A percentile compares a stretch with the other conserved stretches of the same genome.
Conservation (phyloP, 2,329 filamentous ascomycete species). For the Trichoderma gracile region DNA sequence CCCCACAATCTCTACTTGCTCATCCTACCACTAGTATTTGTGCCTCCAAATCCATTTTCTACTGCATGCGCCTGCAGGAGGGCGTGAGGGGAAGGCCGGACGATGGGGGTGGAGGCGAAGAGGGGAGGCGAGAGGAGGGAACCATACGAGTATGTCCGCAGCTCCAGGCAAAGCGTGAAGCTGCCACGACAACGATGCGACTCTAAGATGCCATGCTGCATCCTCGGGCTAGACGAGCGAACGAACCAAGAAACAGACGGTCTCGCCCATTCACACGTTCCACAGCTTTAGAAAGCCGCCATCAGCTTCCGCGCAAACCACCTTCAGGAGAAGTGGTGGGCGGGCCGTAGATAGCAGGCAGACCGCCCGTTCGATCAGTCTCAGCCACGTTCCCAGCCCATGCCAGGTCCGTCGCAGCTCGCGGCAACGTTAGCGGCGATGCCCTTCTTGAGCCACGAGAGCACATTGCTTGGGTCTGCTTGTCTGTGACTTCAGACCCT, state of each 20-base stretch:
- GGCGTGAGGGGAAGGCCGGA: constrained; percentile 15
- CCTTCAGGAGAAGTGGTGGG: no score
- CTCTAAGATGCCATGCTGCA: neutral
- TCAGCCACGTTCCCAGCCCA: constrained; percentile 3
- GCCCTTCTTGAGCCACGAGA: constrained; percentile 3
- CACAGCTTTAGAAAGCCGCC: neutral
- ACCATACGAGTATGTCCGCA: neutral
- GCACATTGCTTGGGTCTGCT: neutral
- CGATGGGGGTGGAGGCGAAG: neutral
- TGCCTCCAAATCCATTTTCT: neutral
- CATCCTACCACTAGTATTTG: neutral
- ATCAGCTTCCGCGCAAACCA: neutral
- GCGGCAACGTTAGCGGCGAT: constrained; percentile 1
- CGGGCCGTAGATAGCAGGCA: no score
- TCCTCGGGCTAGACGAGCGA: neutral
- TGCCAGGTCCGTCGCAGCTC: neutral
- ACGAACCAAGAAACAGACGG: neutral
- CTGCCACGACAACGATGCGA: neutral
- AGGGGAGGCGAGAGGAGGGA: neutral
- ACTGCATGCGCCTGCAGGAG: constrained; percentile 18
- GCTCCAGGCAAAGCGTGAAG: neutral
- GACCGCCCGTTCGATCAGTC: constrained; percentile 9
- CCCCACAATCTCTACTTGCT: constrained; percentile 22
- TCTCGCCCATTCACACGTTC: neutral
- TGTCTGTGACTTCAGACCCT: neutral